Evolutionary conservation across 1,284 basidiomycete genomes (phyloP).

Genomic region (Naganishia sp.): DNA sequence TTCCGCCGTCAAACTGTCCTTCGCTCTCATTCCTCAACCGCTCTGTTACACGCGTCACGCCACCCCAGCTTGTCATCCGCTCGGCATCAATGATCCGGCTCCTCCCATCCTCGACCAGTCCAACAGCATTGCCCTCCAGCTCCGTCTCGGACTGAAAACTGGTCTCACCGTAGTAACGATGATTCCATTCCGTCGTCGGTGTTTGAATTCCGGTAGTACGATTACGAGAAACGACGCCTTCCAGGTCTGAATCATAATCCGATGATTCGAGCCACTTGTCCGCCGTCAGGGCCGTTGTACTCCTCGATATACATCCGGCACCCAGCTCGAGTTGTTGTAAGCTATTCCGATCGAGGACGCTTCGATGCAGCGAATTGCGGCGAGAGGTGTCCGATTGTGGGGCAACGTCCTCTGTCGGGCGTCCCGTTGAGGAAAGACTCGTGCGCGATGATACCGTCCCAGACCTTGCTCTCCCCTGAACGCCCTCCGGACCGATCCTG

Average conservation of each 20-base stretch:
- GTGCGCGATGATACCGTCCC: slow-evolving; percentile 11
- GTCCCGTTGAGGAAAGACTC: slow-evolving; percentile 2
- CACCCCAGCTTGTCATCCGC: slow-evolving; percentile 47
- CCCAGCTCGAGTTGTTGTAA: slow-evolving; percentile 5
- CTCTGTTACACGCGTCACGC: slow-evolving; percentile 40
- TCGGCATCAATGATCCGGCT: slow-evolving; percentile 39
- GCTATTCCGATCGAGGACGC: slow-evolving; percentile 20
- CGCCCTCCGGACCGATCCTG: slow-evolving; percentile 1
- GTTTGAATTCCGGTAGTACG: not conserved
- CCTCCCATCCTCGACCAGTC: slow-evolving; percentile 26
- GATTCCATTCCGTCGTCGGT: slow-evolving; percentile 6
- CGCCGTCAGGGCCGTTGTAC: not conserved
- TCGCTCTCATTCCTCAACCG: slow-evolving; percentile 29
- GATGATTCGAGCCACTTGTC: slow-evolving; percentile 17
- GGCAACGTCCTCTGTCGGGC: not conserved
- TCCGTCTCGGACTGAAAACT: slow-evolving; percentile 21
- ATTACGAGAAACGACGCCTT: not conserved
- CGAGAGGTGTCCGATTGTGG: slow-evolving; percentile 4
- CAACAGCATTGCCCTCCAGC: slow-evolving; percentile 21
- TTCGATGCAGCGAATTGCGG: slow-evolving; percentile 12
- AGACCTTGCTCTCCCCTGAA: not conserved
- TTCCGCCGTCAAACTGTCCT: slow-evolving; percentile 36
- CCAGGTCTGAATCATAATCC: slow-evolving; percentile 12
- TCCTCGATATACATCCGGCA: not conserved
- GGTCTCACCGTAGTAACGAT: slow-evolving; percentile 19